Base-by-base conservation (phyloP, 495 filamentous ascomycete genomes). In the Talaromyces proteolyticus region DNA sequence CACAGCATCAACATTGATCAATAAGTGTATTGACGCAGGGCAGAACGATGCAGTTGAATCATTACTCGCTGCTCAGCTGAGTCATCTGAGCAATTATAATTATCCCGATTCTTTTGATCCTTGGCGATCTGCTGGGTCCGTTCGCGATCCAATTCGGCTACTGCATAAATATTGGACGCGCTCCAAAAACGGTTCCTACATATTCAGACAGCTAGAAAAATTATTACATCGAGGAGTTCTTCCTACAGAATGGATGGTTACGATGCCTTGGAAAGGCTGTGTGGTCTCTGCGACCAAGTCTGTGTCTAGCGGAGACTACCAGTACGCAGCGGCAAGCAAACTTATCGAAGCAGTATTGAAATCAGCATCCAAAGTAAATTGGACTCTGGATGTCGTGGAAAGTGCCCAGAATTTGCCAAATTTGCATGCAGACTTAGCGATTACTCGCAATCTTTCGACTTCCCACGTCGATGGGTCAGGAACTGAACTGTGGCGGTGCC, bases 191-290 rank as follows among this genome's bases (percentile, higher is more conserved):
- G 67, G 53, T 29, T 62, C 59, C 34, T 75, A 58, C 46, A 59
- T 64, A 21, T 76, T 69, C 50, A 53, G 63, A 23, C 64, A 77
- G 40, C 44, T 73, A 36, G 55, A 68, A 16, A 64, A 60, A 39
- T 63, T 77, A 48, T 62, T 78, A 36, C 37, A 50, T 8, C 65
- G 64, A 25, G 57, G 67, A 12, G 53, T 58, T 10, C 18, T 78
- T 8, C 68, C 73, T n/a, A 54, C 72, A 1, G 69, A 76, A 40
- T 78, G 73, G 75, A 73, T 78, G 59, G 70, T 69, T 18, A 74
- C 70, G 2, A 62, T 56, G 20, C 43, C 47, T n/a, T 74, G 72
- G 69, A 72, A 69, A 21, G 55, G 44, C 37, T 73, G 64, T 45
- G 67, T 76, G 62, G 67, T 69, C 38, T 56, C 61, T 8, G 74